Base-by-base conservation (phyloP, 2,329 filamentous ascomycete genomes). In the Diaporthe helianthi region DNA sequence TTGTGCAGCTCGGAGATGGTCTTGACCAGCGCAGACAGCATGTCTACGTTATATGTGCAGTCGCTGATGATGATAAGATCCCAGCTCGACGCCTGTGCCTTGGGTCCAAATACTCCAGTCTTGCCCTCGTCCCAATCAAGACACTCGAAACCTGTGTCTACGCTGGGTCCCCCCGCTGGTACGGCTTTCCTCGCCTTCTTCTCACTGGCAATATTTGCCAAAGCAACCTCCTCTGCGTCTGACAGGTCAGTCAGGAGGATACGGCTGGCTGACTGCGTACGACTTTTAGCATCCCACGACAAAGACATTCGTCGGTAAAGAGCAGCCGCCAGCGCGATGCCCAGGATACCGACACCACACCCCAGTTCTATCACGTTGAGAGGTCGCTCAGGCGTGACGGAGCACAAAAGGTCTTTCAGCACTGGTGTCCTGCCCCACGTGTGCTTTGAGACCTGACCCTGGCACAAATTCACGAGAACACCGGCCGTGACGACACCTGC, bases 41-140 rank as follows among this genome's bases (percentile, higher is more conserved):
- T 84, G 74, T 89, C 86, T 65, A 83, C 83, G 71, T 89, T 89
- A 79, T 89, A 89, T 0, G 86, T 89, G 80, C 87, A 88, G 76
- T 89, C 87, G 75, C 86, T 88, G 26, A 89, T 78, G 65, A 87
- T 79, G 55, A 88, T 74, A 6, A 88, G 76, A 69, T 88, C 83
- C 86, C 86, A 89, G 2, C 76, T 70, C 2, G 76, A 77, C 0
- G 79, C 77, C n/a, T 73, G 71, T 1, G 80, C 80, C 29, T 80
- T 75, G 0, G 78, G 73, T 0, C 84, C 84, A 71, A 88, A 85
- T 0, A 61, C 68, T 0, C 84, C 85, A 1, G 76, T 70, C 33
- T 80, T 76, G 0, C 84, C 86, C 38, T 86, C 80, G 26, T 87
- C 82, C 87, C 87, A 89, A 76, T 89, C 85, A 13, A 89, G 79